These are phyloP conservation scores for Sclerotinia spermophila DNA, from an alignment of 2,329 filamentous ascomycete genomes.

Conservation along the genomic window DNA sequence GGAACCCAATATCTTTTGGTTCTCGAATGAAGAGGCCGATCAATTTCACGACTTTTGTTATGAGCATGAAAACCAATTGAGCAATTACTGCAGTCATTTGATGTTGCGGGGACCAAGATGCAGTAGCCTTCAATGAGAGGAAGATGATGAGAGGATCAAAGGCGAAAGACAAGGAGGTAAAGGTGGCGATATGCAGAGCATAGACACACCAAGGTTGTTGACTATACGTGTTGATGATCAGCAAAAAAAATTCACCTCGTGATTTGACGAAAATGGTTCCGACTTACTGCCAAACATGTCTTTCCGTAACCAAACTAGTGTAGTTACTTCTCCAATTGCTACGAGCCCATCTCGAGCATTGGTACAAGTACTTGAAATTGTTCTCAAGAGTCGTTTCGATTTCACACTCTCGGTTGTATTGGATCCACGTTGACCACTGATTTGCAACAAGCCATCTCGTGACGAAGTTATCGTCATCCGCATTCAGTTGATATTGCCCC, in stretches of 20 bases:
- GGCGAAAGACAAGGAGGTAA: slow-evolving; percentile 80
- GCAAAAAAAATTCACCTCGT: slow-evolving; percentile 12
- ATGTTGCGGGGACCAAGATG: slow-evolving; percentile 52
- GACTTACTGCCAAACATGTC: slow-evolving; percentile 82
- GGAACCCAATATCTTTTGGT: slow-evolving; percentile 72
- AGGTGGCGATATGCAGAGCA: slow-evolving; percentile 85
- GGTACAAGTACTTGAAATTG: slow-evolving; percentile 82
- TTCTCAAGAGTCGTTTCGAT: slow-evolving; percentile 92
- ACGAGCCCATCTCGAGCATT: slow-evolving; percentile 91
- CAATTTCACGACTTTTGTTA: slow-evolving; percentile 89
- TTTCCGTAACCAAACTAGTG: slow-evolving; percentile 80
- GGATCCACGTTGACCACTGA: slow-evolving; percentile 90
- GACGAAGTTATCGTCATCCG: slow-evolving; percentile 97
- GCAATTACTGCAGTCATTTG: slow-evolving; percentile 56
- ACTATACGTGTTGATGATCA: slow-evolving; percentile 45
- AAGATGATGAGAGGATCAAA: slow-evolving; percentile 71
- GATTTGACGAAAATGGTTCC: neutral
- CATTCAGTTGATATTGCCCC: slow-evolving; percentile 85
- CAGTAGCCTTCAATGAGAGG: slow-evolving; percentile 66
- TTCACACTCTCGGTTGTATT: slow-evolving; percentile 87
- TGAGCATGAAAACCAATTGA: slow-evolving; percentile 73
- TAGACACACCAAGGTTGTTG: slow-evolving; percentile 93
- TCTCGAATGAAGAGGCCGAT: slow-evolving; percentile 81
- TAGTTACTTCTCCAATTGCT: slow-evolving; percentile 98
- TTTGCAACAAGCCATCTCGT: slow-evolving; percentile 93